Evolutionary conservation across 2,329 filamentous ascomycete species (phyloP).

Genomic region (Ophiocordyceps camponoti-floridani): DNA sequence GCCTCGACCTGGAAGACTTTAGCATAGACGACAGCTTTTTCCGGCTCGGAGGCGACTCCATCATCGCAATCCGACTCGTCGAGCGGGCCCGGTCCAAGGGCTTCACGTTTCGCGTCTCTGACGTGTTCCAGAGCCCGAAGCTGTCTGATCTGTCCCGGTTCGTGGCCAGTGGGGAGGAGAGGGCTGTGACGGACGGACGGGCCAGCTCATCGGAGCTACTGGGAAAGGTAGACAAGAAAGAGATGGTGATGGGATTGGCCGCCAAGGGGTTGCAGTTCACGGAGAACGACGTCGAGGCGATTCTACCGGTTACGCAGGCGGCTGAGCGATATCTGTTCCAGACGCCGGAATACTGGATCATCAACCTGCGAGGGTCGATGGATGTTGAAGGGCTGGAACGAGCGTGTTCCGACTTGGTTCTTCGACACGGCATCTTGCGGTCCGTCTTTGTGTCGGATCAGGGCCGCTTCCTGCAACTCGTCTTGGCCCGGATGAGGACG

Average conservation of each 20-base stretch:
- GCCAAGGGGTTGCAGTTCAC: neutral
- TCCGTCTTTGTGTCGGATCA: constrained; percentile 34
- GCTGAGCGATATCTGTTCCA: constrained; percentile 2
- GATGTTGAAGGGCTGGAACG: neutral
- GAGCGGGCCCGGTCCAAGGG: neutral
- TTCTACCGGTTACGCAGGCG: constrained; percentile 2
- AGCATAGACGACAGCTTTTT: constrained; percentile 4
- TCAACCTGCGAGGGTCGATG: constrained; percentile 1
- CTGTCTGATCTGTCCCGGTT: neutral
- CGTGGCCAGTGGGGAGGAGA: neutral
- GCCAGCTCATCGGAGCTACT: neutral
- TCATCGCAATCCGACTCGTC: constrained; percentile 11
- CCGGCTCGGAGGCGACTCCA: constrained; percentile 2
- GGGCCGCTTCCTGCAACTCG: constrained; percentile 1
- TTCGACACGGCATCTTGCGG: constrained; percentile 35
- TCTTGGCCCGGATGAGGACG: constrained; percentile 2
- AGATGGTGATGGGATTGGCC: neutral
- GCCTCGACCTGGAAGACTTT: neutral
- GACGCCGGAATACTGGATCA: constrained; percentile 2
- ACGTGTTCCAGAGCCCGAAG: constrained; percentile 1
- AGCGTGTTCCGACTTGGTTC: constrained; percentile 13
- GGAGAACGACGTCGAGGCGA: neutral
- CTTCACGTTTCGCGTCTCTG: constrained; percentile 2
- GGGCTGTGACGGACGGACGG: neutral
- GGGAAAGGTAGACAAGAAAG: neutral